Percentiles rank a stretch among this genome's conserved stretches.
phyloP scores from a whole-genome alignment of 192 early-diverging fungal species.

The Mortierella hygrophila region DNA sequence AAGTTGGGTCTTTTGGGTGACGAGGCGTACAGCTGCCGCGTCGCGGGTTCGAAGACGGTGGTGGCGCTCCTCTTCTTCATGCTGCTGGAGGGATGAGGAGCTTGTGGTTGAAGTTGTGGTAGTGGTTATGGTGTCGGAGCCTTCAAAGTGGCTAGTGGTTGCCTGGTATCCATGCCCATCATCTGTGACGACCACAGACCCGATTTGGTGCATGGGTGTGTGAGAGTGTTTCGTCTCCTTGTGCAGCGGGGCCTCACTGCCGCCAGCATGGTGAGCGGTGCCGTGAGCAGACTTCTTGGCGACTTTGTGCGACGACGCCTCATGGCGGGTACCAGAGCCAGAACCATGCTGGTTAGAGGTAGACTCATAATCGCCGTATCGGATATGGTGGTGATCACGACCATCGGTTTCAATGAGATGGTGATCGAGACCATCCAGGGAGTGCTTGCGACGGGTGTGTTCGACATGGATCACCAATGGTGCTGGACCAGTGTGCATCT shows the following conservation, averaged over 20 bases:
- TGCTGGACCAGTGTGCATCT: background rate
- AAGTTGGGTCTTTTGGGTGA: conserved; percentile 16
- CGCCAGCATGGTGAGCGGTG: background rate
- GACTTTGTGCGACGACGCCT: background rate
- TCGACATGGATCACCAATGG: conserved; percentile 18
- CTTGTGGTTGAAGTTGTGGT: background rate
- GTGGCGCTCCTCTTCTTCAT: background rate
- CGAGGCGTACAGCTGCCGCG: background rate
- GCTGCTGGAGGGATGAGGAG: background rate
- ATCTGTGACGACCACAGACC: too few relatives aligned
- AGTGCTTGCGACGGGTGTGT: conserved; percentile 15
- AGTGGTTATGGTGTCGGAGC: background rate
- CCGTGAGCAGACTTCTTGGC: background rate
- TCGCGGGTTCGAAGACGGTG: conserved; percentile 9
- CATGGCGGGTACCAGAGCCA: too few relatives aligned
- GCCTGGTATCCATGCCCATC: background rate
- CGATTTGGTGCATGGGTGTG: too few relatives aligned
- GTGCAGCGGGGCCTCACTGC: background rate
- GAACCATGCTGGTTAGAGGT: background rate
- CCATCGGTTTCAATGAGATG: conserved; percentile 19
- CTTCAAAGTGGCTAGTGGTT: background rate
- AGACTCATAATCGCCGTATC: background rate
- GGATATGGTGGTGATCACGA: conserved; percentile 27
- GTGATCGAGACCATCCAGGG: conserved; percentile 15
- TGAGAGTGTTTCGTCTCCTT: background rate